Evolutionary conservation across 441 rosid genomes (phyloP).

Genomic region (Biscutella laevigata): DNA sequence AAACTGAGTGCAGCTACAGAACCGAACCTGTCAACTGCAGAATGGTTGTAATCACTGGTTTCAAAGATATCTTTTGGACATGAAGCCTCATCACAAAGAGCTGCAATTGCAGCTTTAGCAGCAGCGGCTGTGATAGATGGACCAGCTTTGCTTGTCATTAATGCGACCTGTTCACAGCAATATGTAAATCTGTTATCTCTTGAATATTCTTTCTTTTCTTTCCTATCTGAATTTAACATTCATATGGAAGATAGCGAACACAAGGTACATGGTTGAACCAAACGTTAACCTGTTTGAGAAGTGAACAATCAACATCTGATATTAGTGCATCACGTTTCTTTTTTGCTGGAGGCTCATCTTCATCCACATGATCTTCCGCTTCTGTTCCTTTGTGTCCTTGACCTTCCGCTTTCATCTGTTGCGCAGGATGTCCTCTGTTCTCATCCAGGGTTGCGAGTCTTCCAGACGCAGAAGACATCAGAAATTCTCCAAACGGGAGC

Average conservation of each 20-base stretch:
- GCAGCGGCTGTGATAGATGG: slow-evolving; percentile 65
- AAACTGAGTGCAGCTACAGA: neutral
- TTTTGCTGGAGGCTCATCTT: slow-evolving; percentile 50
- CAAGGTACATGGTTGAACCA: neutral
- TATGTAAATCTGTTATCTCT: neutral
- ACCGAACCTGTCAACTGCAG: slow-evolving; percentile 35
- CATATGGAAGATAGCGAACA: neutral
- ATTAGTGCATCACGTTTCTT: slow-evolving; percentile 32
- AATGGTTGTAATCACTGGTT: slow-evolving; percentile 24
- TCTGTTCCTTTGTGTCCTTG: slow-evolving; percentile 26
- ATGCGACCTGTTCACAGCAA: slow-evolving; percentile 44
- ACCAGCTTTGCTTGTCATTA: slow-evolving; percentile 51
- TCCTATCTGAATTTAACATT: neutral
- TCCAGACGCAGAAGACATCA: slow-evolving; percentile 35
- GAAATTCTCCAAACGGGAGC: slow-evolving; percentile 74
- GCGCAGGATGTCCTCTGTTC: slow-evolving; percentile 28
- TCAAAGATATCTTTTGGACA: slow-evolving; percentile 62
- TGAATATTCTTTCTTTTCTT: neutral
- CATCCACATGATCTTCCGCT: slow-evolving; percentile 36
- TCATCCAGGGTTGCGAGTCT: slow-evolving; percentile 25
- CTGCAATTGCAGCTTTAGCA: slow-evolving; percentile 65
- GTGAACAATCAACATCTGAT: slow-evolving; percentile 43
- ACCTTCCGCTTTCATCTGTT: slow-evolving; percentile 23
- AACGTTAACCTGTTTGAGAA: slow-evolving; percentile 62
- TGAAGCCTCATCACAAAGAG: slow-evolving; percentile 65